Conservation (phyloP, 176 grass and related monocot species). For the Paspalum vaginatum region DNA sequence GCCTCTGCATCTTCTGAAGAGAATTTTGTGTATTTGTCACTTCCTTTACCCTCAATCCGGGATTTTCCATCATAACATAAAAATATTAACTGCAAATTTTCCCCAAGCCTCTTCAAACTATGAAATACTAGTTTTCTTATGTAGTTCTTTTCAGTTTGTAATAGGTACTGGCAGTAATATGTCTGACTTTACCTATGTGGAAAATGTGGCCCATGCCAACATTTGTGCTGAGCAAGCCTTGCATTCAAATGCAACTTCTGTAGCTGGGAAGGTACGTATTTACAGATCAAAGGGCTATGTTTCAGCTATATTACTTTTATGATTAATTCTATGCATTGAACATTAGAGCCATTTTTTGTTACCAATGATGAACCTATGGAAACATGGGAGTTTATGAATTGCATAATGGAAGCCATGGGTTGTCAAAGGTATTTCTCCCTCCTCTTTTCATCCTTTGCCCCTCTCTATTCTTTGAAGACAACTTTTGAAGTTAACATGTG, state of each 20-base stretch:
- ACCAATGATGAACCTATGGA: slow-evolving; percentile 76
- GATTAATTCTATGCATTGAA: slow-evolving; percentile 6
- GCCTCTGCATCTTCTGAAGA: slow-evolving; percentile 32
- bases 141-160: slow-evolving; percentile 60
- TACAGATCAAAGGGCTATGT: slow-evolving; percentile 19
- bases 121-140: slow-evolving; percentile 38
- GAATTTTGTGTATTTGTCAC: neutral
- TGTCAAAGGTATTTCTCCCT: slow-evolving; percentile 66
- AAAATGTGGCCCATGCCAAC: slow-evolving; percentile 76
- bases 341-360: slow-evolving; percentile 78
- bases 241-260: slow-evolving; percentile 45
- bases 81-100: neutral
- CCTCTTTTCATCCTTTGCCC: neutral
- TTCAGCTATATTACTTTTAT: slow-evolving; percentile 28
- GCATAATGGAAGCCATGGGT: slow-evolving; percentile 80
- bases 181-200: slow-evolving; percentile 73
- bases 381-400: slow-evolving; percentile 90
- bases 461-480: slow-evolving; percentile 14
- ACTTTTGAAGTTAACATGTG: slow-evolving; percentile 45
- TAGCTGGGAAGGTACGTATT: slow-evolving; percentile 73
- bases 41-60: neutral
- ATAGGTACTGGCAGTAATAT: slow-evolving; percentile 63
- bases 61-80: neutral
- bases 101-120: slow-evolving; percentile 6
- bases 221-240: slow-evolving; percentile 70